Conservation (phyloP, 2,329 filamentous ascomycete genomes). For the Apiospora aurea region DNA sequence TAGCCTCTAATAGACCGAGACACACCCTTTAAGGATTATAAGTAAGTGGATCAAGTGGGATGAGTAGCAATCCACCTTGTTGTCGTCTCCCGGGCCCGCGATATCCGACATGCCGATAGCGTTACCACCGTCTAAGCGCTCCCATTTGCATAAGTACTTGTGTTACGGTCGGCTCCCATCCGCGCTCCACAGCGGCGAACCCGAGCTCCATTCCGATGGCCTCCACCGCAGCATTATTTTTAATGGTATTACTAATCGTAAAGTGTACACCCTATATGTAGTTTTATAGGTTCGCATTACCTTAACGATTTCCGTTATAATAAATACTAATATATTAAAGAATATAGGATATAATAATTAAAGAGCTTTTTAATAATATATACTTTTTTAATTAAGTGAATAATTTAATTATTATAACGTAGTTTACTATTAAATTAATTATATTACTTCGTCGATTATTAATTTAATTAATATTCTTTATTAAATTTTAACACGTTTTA, state of each 20-base stretch:
- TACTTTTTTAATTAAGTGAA: too few species aligned
- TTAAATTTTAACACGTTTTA: too few species aligned
- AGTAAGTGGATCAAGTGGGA: neutral
- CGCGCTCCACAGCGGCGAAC: neutral
- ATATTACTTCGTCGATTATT: too few species aligned
- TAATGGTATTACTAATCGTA: neutral
- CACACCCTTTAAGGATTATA: neutral
- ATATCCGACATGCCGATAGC: constrained; percentile 1
- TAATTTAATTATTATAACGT: too few species aligned
- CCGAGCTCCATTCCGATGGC: neutral
- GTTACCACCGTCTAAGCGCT: neutral
- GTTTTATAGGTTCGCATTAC: too few species aligned
- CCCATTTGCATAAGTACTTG: neutral
- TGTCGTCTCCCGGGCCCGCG: neutral
- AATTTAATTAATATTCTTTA: too few species aligned
- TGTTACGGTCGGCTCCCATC: neutral
- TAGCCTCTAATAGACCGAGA: neutral
- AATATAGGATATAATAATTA: too few species aligned
- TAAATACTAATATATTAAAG: too few species aligned
- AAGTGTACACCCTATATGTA: too few species aligned
- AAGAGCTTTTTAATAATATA: too few species aligned
- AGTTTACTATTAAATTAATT: too few species aligned
- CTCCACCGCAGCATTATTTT: neutral
- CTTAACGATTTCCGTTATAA: too few species aligned
- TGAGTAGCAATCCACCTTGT: neutral